Percentiles rank a stretch among this genome's conserved stretches.
Conservation (phyloP, 1,284 basidiomycete genomes). For the Caloboletus firmus region DNA sequence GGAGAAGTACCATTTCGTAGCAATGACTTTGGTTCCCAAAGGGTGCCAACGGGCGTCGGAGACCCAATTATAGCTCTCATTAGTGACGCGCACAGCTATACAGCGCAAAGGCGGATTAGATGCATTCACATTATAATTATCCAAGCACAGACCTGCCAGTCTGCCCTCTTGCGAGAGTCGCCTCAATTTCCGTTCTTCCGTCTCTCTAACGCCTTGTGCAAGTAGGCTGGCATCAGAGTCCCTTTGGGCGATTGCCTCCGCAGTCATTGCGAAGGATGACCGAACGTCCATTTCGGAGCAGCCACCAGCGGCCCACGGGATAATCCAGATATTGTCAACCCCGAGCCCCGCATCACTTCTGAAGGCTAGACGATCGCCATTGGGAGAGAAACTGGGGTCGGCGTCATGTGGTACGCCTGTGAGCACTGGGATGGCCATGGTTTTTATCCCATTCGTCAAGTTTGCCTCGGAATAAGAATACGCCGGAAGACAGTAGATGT, state of each 20-base stretch:
- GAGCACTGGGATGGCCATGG: constrained; percentile 33
- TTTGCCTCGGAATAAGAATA: constrained; percentile 34
- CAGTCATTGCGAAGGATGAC: constrained; percentile 25
- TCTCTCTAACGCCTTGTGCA: constrained; percentile 51
- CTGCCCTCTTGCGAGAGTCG: constrained; percentile 63
- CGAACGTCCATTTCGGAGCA: constrained; percentile 60
- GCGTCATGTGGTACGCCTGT: constrained; percentile 64
- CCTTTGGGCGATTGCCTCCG: constrained; percentile 30
- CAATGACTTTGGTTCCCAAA: constrained; percentile 56
- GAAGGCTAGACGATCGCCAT: constrained; percentile 60
- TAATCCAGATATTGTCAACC: constrained; percentile 72
- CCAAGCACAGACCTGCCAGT: constrained; percentile 42
- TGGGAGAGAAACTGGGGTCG: constrained; percentile 70
- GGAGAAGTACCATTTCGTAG: constrained; percentile 74
- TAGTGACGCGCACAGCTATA: constrained; percentile 63
- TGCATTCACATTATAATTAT: neutral
- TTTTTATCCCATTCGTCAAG: constrained; percentile 15
- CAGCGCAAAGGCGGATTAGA: constrained; percentile 1
- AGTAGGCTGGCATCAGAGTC: constrained; percentile 50
- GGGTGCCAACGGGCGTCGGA: constrained; percentile 70
- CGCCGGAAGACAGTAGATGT: constrained; percentile 67
- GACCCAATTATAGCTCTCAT: constrained; percentile 70
- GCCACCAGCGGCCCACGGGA: constrained; percentile 51
- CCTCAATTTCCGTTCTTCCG: constrained; percentile 43
- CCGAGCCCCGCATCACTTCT: constrained; percentile 70